A percentile compares a stretch with the other conserved stretches of the same genome.
phyloP scores from a whole-genome alignment of 2,329 filamentous ascomycete genomes.

The Stagonosporopsis tanaceti region DNA sequence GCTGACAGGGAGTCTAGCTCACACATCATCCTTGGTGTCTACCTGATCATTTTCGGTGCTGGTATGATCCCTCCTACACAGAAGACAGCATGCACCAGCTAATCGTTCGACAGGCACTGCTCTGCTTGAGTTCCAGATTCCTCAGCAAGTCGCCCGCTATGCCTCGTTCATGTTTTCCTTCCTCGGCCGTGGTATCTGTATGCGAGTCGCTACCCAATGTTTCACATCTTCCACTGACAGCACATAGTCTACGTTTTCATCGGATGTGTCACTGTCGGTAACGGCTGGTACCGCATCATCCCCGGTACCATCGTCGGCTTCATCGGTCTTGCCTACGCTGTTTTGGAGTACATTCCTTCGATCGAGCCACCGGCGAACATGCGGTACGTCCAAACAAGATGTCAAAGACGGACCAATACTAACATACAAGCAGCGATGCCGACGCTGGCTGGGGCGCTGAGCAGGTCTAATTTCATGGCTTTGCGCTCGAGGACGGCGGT shows the following conservation, averaged over 20 bases:
- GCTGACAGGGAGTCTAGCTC: constrained; percentile 60
- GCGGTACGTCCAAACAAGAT: constrained; percentile 46
- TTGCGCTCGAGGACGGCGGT: constrained; percentile 35
- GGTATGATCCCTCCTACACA: constrained; percentile 60
- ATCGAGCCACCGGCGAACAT: constrained; percentile 64
- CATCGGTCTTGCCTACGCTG: constrained; percentile 77
- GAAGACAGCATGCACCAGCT: not conserved
- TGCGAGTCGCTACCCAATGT: constrained; percentile 47
- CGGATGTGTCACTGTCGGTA: constrained; percentile 81
- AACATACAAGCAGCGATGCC: constrained; percentile 52
- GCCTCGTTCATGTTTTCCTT: constrained; percentile 98
- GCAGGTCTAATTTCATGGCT: constrained; percentile 53
- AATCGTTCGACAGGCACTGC: constrained; percentile 66
- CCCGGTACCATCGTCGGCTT: constrained; percentile 80
- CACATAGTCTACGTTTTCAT: constrained; percentile 93
- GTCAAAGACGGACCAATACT: constrained; percentile 1
- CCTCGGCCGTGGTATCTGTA: constrained; percentile 92
- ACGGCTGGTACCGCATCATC: constrained; percentile 71
- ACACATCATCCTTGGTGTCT: constrained; percentile 79
- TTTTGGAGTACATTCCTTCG: constrained; percentile 59
- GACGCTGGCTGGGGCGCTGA: constrained; percentile 63
- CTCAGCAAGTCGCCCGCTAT: constrained; percentile 90
- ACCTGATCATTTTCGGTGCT: constrained; percentile 90
- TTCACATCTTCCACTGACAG: constrained; percentile 19
- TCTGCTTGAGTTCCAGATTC: constrained; percentile 85